Evolutionary conservation across 495 filamentous ascomycete genomes (phyloP).

Genomic region (Neurospora tetrasperma): DNA sequence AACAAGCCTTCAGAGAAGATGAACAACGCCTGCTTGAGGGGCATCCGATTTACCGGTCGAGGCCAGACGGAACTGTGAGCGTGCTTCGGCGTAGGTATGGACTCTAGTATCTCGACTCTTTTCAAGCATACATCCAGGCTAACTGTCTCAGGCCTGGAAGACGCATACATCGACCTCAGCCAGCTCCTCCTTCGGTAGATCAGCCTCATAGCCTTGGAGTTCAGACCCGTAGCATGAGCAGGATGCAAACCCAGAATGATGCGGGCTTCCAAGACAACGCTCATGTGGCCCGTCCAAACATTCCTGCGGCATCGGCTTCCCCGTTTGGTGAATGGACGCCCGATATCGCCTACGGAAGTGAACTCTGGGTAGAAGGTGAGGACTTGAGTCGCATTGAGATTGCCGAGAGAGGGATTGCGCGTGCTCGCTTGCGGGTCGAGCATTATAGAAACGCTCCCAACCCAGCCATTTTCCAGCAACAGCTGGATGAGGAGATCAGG

Average conservation of each 20-base stretch:
- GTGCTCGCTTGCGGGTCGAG: conserved; percentile 21
- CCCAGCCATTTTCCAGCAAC: conserved; percentile 16
- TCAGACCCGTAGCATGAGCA: not conserved
- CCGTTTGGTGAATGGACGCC: conserved; percentile 13
- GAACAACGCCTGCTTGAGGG: not conserved
- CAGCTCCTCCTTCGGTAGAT: not conserved
- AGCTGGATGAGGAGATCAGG: conserved; percentile 22
- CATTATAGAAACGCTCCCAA: conserved; percentile 12
- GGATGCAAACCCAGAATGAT: not conserved
- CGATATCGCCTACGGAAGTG: conserved; percentile 12
- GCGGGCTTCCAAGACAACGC: not conserved
- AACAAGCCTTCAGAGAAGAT: not conserved
- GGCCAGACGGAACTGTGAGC: not conserved
- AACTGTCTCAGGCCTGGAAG: not conserved
- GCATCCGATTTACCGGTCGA: not conserved
- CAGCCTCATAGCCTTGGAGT: not conserved
- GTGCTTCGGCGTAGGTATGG: not conserved
- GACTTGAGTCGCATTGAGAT: conserved; percentile 30
- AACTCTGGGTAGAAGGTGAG: conserved; percentile 22
- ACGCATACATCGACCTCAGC: not conserved
- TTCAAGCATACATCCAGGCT: not conserved
- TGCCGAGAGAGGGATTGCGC: conserved; percentile 30
- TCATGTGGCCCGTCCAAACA: not conserved
- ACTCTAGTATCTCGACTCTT: not conserved
- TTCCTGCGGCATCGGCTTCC: not conserved